Evolutionary conservation across 2,329 filamentous ascomycete species (phyloP).

Genomic region (Stenocarpella maydis): DNA sequence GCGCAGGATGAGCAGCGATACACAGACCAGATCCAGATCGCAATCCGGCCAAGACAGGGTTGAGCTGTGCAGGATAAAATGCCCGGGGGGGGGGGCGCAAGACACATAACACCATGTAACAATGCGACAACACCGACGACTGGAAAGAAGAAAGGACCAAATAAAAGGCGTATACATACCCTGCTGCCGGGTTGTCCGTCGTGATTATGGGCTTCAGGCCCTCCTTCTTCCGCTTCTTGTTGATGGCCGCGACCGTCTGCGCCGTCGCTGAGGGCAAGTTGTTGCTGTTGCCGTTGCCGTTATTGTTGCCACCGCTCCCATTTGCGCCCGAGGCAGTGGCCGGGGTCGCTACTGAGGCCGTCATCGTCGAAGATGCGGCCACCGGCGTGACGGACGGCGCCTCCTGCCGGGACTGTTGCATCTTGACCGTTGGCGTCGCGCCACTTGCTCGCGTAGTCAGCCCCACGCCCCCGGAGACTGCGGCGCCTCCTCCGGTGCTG

Average conservation of each 20-base stretch:
- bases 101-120: neutral
- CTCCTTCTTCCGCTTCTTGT: conserved; percentile 80
- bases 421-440: conserved; percentile 22
- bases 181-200: conserved; percentile 57
- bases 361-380: conserved; percentile 20
- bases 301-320: conserved; percentile 13
- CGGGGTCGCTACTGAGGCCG: conserved; percentile 13
- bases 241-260: conserved; percentile 39
- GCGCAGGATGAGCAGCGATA: conserved; percentile 3
- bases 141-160: neutral
- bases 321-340: conserved; percentile 18
- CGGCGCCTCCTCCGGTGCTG: neutral
- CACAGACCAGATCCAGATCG: conserved; percentile 19
- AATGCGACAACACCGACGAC: neutral
- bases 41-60: neutral
- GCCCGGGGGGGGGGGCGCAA: neutral
- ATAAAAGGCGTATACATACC: conserved; percentile 45
- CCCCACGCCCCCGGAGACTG: neutral
- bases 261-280: conserved; percentile 33
- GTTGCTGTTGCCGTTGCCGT: neutral
- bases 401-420: conserved; percentile 29
- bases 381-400: conserved; percentile 22
- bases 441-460: conserved; percentile 2
- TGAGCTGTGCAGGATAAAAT: neutral
- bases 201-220: conserved; percentile 80